A percentile compares a stretch with the other conserved stretches of the same genome.
These are phyloP conservation scores for Botrytis fragariae DNA, from an alignment of 2,329 filamentous ascomycete genomes.

Conservation along the genomic window DNA sequence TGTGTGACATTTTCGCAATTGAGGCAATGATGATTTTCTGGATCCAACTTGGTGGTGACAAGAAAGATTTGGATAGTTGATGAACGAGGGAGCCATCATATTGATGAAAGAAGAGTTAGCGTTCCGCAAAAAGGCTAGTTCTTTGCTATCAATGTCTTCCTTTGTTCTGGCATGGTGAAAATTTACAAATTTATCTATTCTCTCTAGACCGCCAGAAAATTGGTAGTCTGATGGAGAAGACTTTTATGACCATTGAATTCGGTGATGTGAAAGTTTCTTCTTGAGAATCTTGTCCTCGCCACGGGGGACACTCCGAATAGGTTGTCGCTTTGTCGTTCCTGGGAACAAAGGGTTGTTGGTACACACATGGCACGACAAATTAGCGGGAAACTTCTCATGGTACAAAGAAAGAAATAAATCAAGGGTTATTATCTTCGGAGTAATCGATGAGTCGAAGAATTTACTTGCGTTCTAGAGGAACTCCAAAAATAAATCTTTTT, in stretches of 20 bases:
- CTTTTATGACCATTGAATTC: not conserved
- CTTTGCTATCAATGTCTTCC: not conserved
- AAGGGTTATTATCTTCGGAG: not conserved
- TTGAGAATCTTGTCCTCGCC: not conserved
- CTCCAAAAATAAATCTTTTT: not conserved
- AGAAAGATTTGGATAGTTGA: not conserved
- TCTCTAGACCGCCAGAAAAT: not conserved
- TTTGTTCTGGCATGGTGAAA: not conserved
- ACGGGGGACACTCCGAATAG: not conserved
- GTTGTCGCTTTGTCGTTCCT: not conserved
- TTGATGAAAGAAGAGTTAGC: constrained; percentile 1
- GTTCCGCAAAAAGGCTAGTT: not conserved
- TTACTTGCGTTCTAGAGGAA: not conserved
- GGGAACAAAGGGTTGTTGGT: not conserved
- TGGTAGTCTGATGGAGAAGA: not conserved
- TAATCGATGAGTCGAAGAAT: not conserved
- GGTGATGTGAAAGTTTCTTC: not conserved
- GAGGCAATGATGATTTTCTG: not conserved
- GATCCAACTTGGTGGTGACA: not conserved
- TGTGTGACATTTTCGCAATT: not conserved
- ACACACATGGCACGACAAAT: not conserved
- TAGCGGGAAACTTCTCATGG: not conserved
- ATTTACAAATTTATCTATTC: not conserved
- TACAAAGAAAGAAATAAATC: not conserved
- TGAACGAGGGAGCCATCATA: not conserved